Percentiles rank a stretch among this genome's conserved stretches.
phyloP scores from a whole-genome alignment of 2,329 filamentous ascomycete species.

The Gliomastix tumulicola region DNA sequence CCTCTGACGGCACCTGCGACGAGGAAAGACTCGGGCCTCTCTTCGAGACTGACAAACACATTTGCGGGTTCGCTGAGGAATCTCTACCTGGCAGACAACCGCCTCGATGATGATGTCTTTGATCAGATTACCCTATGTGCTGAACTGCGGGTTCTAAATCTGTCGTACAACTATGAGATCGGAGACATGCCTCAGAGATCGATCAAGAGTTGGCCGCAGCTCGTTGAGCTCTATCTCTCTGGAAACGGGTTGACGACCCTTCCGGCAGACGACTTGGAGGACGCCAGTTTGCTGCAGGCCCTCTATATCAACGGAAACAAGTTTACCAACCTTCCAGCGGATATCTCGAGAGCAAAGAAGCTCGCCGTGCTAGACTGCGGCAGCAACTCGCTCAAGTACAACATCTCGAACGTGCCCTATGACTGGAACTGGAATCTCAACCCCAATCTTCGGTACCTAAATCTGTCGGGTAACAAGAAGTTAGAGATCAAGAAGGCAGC shows the following conservation, averaged over 20 bases:
- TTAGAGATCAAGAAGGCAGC: slow-evolving; percentile 74
- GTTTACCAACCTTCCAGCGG: slow-evolving; percentile 92
- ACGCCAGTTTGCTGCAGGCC: slow-evolving; percentile 78
- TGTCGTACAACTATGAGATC: slow-evolving; percentile 85
- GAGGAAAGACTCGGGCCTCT: slow-evolving; percentile 86
- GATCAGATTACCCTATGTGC: slow-evolving; percentile 78
- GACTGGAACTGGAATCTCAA: slow-evolving; percentile 99
- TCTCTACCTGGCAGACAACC: slow-evolving; percentile 86
- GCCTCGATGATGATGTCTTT: slow-evolving; percentile 90
- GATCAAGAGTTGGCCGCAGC: slow-evolving; percentile 81
- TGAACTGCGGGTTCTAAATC: slow-evolving; percentile 81
- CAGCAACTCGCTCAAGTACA: slow-evolving; percentile 94
- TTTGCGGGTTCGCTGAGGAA: slow-evolving; percentile 83
- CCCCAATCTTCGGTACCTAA: slow-evolving; percentile 87
- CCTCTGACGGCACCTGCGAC: slow-evolving; percentile 41
- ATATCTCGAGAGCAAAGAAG: slow-evolving; percentile 89
- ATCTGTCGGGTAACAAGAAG: slow-evolving; percentile 93
- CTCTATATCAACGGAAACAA: slow-evolving; percentile 97
- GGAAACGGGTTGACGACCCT: slow-evolving; percentile 90
- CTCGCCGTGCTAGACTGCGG: slow-evolving; percentile 89
- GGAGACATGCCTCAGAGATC: slow-evolving; percentile 87
- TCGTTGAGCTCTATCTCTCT: slow-evolving; percentile 89
- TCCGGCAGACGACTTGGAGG: slow-evolving; percentile 89
- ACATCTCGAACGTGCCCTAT: slow-evolving; percentile 97
- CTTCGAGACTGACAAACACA: slow-evolving; percentile 71